Evolutionary conservation across 306 rosid species (phyloP).

Genomic region (Purshia tridentata): DNA sequence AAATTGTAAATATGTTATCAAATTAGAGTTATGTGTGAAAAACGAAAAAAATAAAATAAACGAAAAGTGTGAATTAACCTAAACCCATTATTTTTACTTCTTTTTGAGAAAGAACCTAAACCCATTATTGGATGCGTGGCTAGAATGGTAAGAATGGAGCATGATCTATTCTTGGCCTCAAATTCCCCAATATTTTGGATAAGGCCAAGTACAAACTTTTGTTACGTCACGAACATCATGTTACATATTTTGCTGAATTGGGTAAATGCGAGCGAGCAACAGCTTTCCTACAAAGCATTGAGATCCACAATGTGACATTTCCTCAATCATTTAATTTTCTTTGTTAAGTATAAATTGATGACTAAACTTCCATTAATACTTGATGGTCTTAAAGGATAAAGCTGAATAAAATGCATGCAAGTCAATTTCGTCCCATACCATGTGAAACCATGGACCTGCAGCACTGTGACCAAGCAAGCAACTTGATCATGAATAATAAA

Average conservation of each 20-base stretch:
- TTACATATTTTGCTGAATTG: not conserved
- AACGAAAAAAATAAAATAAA: too few species aligned
- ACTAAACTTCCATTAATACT: not conserved
- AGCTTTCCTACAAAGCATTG: conserved; percentile 7
- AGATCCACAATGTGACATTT: not conserved
- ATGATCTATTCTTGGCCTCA: not conserved
- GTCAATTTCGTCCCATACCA: not conserved
- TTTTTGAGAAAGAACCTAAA: too few species aligned
- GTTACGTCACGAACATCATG: not conserved
- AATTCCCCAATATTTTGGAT: not conserved
- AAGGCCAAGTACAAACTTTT: not conserved
- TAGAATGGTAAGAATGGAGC: not conserved
- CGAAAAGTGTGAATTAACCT: not conserved
- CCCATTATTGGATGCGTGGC: conserved; percentile 7
- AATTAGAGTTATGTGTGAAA: too few species aligned
- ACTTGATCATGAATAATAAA: too few species aligned
- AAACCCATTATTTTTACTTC: not conserved
- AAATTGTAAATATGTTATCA: too few species aligned
- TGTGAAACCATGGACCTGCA: not conserved
- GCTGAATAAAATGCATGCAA: not conserved
- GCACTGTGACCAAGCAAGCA: too few species aligned
- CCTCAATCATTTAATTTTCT: not conserved
- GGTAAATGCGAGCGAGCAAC: not conserved
- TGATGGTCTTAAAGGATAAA: not conserved
- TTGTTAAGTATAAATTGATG: not conserved